Evolutionary conservation across 2,329 filamentous ascomycete species (phyloP).

Genomic region (Phialophora macrospora): DNA sequence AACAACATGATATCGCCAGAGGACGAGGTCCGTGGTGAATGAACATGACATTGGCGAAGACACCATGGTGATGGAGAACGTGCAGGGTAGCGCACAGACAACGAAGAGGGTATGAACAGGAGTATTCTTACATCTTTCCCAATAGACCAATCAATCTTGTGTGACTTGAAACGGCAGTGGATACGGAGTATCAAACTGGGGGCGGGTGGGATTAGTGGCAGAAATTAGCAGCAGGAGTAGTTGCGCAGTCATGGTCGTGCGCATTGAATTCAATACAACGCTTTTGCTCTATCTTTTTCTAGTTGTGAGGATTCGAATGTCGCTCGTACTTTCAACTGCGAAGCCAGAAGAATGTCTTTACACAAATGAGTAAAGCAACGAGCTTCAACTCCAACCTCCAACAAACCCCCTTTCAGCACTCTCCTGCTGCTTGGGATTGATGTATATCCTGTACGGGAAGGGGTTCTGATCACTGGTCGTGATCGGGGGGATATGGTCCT

Average conservation of each 20-base stretch:
- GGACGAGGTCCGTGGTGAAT: not conserved
- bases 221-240: not conserved
- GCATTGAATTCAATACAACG: conserved; percentile 2
- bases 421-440: conserved; percentile 78
- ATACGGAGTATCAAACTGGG: not conserved
- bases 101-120: conserved; percentile 21
- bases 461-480: conserved; percentile 90
- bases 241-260: not conserved
- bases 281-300: conserved; percentile 20
- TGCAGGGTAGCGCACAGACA: not conserved
- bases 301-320: not conserved
- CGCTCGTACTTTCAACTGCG: not conserved
- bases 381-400: conserved; percentile 65
- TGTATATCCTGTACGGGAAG: conserved; percentile 89
- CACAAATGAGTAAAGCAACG: not conserved
- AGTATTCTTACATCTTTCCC: conserved; percentile 27
- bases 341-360: not conserved
- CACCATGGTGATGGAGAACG: not conserved
- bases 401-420: conserved; percentile 75
- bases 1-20: conserved; percentile 8
- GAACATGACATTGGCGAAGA: not conserved
- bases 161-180: conserved; percentile 7
- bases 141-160: conserved; percentile 31
- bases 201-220: not conserved
- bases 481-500: conserved; percentile 95